A percentile compares a stretch with the other conserved stretches of the same genome.
Evolutionary conservation across 345 rosid genomes (phyloP).

Genomic region (Rhizophora apiculata): DNA sequence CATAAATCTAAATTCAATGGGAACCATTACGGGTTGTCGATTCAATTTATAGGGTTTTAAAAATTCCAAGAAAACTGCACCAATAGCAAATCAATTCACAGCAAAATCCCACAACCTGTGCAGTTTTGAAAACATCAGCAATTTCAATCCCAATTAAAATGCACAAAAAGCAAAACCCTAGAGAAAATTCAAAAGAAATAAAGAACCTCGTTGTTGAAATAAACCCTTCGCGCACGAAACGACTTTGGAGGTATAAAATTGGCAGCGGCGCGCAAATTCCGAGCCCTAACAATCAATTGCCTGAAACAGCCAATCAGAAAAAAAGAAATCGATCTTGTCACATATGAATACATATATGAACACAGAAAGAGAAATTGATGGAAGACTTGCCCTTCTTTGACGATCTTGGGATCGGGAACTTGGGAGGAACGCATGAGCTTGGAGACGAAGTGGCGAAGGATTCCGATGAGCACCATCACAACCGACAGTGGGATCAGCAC

Average conservation of each 20-base stretch:
- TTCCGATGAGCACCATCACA: conserved; percentile 90
- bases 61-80: too few species aligned
- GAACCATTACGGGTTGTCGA: too few species aligned
- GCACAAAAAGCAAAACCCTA: background rate
- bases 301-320: conserved; percentile 28
- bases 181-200: background rate
- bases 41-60: too few species aligned
- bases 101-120: too few species aligned
- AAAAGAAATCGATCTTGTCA: background rate
- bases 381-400: conserved; percentile 69
- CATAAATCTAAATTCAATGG: too few species aligned
- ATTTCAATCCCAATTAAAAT: background rate
- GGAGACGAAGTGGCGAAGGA: conserved; percentile 80
- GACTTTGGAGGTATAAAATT: conserved; percentile 84
- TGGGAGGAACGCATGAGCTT: conserved; percentile 90
- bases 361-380: background rate
- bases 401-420: conserved; percentile 69
- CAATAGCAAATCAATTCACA: too few species aligned
- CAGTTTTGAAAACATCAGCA: background rate
- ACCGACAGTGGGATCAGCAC: conserved; percentile 86
- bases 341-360: too few species aligned
- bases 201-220: conserved; percentile 82
- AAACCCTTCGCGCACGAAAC: conserved; percentile 77
- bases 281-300: conserved; percentile 81
- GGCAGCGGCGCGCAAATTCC: conserved; percentile 79